These are phyloP conservation scores for Penicillium lagena DNA, from an alignment of 495 filamentous ascomycete species.

Conservation along the genomic window DNA sequence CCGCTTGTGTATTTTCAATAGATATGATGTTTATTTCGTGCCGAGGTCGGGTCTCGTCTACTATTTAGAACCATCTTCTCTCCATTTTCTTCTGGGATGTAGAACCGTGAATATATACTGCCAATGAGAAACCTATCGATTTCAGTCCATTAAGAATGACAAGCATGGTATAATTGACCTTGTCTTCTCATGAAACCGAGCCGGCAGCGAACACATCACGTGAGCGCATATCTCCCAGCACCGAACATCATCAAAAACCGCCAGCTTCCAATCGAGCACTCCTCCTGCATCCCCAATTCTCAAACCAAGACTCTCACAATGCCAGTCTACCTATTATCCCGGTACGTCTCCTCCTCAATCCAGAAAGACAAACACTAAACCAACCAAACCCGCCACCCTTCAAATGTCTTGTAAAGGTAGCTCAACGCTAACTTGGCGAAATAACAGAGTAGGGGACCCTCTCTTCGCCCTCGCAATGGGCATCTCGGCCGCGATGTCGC, in stretches of 20 bases:
- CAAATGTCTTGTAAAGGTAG: not conserved
- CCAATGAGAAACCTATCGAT: too few relatives aligned
- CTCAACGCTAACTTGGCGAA: not conserved
- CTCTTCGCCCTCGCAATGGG: constrained; percentile 82
- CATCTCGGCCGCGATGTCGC: constrained; percentile 47
- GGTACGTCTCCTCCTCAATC: constrained; percentile 18
- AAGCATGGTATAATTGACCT: too few relatives aligned
- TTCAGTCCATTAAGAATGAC: too few relatives aligned
- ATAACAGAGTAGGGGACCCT: constrained; percentile 65
- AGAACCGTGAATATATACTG: too few relatives aligned
- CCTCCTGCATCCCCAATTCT: too few relatives aligned
- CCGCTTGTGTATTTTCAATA: constrained; percentile 9
- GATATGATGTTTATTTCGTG: constrained; percentile 6
- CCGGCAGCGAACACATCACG: too few relatives aligned
- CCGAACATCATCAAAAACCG: not conserved
- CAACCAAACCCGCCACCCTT: not conserved
- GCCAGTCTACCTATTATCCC: constrained; percentile 36
- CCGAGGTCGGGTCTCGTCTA: not conserved
- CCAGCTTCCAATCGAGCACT: too few relatives aligned
- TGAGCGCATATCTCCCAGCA: not conserved
- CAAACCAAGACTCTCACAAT: constrained; percentile 9
- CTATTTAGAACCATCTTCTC: too few relatives aligned
- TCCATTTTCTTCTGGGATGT: too few relatives aligned
- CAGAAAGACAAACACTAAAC: too few relatives aligned
- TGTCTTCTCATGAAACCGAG: too few relatives aligned